These are phyloP conservation scores for Catunica adiposa DNA, from an alignment of 2,329 filamentous ascomycete genomes.

Conservation along the genomic window DNA sequence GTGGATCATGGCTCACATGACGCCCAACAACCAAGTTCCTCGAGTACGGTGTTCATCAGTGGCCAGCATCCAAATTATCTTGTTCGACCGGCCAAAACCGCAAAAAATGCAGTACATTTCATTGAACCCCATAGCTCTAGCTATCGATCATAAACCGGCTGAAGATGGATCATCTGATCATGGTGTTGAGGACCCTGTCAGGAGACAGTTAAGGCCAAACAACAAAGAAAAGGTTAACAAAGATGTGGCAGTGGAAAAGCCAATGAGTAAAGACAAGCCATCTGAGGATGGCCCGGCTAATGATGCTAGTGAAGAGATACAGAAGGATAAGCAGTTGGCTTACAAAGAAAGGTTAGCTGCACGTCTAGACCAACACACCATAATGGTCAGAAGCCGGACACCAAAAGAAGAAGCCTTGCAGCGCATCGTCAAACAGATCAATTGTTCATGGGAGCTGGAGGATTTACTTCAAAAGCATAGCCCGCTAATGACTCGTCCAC, in stretches of 20 bases:
- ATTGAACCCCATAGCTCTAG: conserved; percentile 71
- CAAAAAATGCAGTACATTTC: conserved; percentile 94
- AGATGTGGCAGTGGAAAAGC: too few species aligned
- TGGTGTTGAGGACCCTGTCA: conserved; percentile 49
- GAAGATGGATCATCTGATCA: conserved; percentile 20
- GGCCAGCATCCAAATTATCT: conserved; percentile 67
- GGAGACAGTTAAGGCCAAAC: conserved; percentile 40
- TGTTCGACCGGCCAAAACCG: conserved; percentile 76
- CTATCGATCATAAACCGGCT: conserved; percentile 53
- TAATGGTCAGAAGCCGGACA: conserved; percentile 58
- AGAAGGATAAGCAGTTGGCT: too few species aligned
- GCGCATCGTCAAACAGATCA: conserved; percentile 80
- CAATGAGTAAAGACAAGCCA: too few species aligned
- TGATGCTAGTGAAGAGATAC: conserved; percentile 23
- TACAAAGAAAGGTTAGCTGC: too few species aligned
- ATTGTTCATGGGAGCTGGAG: conserved; percentile 85
- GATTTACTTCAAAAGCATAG: conserved; percentile 77
- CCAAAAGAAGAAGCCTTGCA: conserved; percentile 68
- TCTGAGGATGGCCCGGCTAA: too few species aligned
- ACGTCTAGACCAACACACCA: conserved; percentile 54
- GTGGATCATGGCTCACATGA: conserved; percentile 47
- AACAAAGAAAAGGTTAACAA: conserved; percentile 34
- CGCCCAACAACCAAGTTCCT: conserved; percentile 40
- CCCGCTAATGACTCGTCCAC: conserved; percentile 62
- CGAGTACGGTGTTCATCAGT: conserved; percentile 55